Evolutionary conservation across 495 filamentous ascomycete species (phyloP).

Genomic region (Neurospora sp.): DNA sequence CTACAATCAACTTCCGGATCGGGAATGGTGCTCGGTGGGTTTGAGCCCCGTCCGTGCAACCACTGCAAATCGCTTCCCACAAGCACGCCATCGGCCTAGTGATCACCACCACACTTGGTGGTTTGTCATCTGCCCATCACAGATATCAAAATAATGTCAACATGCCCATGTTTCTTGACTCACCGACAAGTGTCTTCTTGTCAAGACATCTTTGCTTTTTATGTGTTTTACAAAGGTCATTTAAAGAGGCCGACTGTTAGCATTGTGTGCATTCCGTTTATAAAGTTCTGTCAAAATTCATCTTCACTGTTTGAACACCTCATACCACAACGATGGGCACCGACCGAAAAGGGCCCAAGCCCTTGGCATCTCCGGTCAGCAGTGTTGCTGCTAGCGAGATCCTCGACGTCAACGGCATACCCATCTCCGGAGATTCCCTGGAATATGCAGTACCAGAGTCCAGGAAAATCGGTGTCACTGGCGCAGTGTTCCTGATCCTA

Average conservation of each 20-base stretch:
- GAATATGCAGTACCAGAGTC: slow-evolving; percentile 27
- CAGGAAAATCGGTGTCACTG: slow-evolving; percentile 40
- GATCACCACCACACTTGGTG: not conserved
- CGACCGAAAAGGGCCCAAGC: not conserved
- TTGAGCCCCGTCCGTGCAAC: not conserved
- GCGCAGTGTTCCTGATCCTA: slow-evolving; percentile 43
- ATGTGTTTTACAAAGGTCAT: not conserved
- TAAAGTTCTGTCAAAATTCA: too few relatives aligned
- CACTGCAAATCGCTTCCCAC: not conserved
- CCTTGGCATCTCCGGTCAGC: not conserved
- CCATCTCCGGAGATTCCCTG: not conserved
- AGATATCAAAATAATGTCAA: not conserved
- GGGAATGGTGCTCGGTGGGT: not conserved
- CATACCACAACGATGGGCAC: not conserved
- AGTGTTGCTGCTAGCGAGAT: slow-evolving; percentile 9
- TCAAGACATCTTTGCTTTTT: not conserved
- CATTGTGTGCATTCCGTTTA: too few relatives aligned
- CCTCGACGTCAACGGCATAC: not conserved
- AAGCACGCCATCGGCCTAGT: slow-evolving; percentile 9
- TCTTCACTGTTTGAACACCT: not conserved
- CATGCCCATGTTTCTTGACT: not conserved
- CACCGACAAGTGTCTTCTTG: not conserved
- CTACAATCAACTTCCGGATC: not conserved
- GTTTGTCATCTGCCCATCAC: not conserved
- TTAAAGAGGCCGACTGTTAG: not conserved